A percentile compares a stretch with the other conserved stretches of the same genome.
Evolutionary conservation across 208 protist species (phyloP).

Genomic region (Crithidia expoeki): DNA sequence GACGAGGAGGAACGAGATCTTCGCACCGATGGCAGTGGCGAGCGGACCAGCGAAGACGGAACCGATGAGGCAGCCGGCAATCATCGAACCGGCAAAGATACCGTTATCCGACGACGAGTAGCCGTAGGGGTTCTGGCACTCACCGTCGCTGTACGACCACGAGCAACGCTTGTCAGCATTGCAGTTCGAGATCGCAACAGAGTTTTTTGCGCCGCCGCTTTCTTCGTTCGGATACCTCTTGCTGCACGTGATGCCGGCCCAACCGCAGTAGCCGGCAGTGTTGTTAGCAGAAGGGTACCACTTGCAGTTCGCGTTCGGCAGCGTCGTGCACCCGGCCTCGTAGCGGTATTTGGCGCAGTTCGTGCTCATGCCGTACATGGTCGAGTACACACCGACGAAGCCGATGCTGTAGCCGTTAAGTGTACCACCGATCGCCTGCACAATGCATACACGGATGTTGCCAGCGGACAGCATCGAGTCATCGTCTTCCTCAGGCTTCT

Average conservation of each 20-base stretch:
- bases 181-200: conserved; percentile 14
- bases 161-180: conserved; percentile 40
- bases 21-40: conserved; percentile 48
- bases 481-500: too few relatives aligned
- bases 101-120: conserved; percentile 65
- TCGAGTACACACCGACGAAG: conserved; percentile 75
- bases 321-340: conserved; percentile 41
- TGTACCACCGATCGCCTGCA: conserved; percentile 49
- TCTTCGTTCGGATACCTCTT: conserved; percentile 18
- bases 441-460: conserved; percentile 63
- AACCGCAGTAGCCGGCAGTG: conserved; percentile 38
- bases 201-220: neutral
- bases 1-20: conserved; percentile 59
- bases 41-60: conserved; percentile 57
- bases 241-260: conserved; percentile 40
- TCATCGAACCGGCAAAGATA: conserved; percentile 86
- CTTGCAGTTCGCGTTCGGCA: conserved; percentile 55
- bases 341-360: conserved; percentile 58
- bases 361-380: conserved; percentile 56
- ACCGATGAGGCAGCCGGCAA: conserved; percentile 78
- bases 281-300: conserved; percentile 31
- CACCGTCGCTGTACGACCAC: conserved; percentile 52
- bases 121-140: conserved; percentile 61
- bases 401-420: conserved; percentile 81
- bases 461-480: too few relatives aligned